A percentile compares a stretch with the other conserved stretches of the same genome.
phyloP scores from a whole-genome alignment of 129 eudicot species.

The Saussurea involucrata region DNA sequence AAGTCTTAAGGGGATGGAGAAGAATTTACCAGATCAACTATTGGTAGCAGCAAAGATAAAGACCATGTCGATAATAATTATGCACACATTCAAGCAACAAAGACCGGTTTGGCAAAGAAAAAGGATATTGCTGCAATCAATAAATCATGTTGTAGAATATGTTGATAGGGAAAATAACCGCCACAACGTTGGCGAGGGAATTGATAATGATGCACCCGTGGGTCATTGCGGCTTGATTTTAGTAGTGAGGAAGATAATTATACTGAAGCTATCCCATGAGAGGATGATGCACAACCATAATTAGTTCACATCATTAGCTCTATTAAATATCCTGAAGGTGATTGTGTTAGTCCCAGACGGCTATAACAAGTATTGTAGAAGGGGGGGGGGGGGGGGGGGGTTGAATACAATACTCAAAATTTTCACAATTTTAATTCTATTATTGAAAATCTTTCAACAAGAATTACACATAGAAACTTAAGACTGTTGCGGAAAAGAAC shows the following conservation, averaged over 20 bases:
- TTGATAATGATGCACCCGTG: constrained; percentile 7
- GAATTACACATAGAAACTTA: too few relatives aligned
- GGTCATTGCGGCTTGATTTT: constrained; percentile 8
- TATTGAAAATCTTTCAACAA: too few relatives aligned
- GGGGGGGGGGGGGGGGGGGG: too few relatives aligned
- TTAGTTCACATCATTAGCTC: background rate
- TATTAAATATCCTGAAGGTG: background rate
- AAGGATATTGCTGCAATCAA: background rate
- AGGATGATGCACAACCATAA: background rate
- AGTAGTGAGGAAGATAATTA: background rate
- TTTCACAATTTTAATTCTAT: too few relatives aligned
- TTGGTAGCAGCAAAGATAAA: background rate
- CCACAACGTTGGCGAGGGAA: background rate
- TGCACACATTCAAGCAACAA: background rate
- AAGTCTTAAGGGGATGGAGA: background rate
- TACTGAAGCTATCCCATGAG: background rate
- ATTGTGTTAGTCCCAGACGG: too few relatives aligned
- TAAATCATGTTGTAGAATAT: background rate
- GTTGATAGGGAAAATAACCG: background rate
- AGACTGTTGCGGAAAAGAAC: too few relatives aligned
- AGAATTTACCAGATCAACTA: background rate
- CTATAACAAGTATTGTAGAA: too few relatives aligned
- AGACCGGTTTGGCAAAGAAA: background rate
- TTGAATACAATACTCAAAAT: too few relatives aligned
- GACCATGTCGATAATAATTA: background rate